Evolutionary conservation across 2,329 filamentous ascomycete species (phyloP), one percentile per base, ranked within the genome.

Genomic region (Talaromyces pinophilus): DNA sequence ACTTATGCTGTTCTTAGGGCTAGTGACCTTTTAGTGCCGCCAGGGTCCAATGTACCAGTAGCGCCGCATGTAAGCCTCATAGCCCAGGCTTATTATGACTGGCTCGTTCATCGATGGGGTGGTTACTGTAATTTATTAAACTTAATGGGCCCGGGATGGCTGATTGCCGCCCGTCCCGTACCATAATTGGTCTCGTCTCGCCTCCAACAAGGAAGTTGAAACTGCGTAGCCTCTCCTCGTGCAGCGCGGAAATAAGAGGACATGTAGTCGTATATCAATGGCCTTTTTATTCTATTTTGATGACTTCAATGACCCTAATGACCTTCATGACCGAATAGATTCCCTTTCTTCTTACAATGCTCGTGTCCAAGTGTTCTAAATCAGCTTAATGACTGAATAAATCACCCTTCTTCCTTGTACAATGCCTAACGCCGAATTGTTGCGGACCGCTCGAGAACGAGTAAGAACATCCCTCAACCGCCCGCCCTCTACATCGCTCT

Each of bases 361-460:
- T 42, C 35, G 42, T 3, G 19, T 28, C n/a, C 19, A 42, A 59
- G 19, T 22, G 19, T 57, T 57, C 15, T 17, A 15, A 42, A 57
- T 13, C 54, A 40, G 8, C 30, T 57, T 25, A 7, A 35, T 55
- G 52, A 19, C 54, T 8, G 19, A 42, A 59, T 30, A 44, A 19
- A 59, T 17, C 55, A 17, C 1, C 19, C 6, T 40, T 40, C 33
- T 28, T 42, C 5, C 38, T 59, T 30, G n/a, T 46, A 46, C 38
- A 44, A 60, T 60, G 57, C 57, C 57, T 44, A 22, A 13, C 15
- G 57, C 15, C 22, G 57, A 60, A 19, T 3, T 40, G 22, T 60
- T 60, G 22, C 57, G 42, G 19, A 38, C 33, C 35, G 19, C 19
- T 42, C 35, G 19, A 42, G 19, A 19, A 28, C 55, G 35, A 59